Conservation (phyloP, 495 filamentous ascomycete species). For the Jackrogersella multiformis region DNA sequence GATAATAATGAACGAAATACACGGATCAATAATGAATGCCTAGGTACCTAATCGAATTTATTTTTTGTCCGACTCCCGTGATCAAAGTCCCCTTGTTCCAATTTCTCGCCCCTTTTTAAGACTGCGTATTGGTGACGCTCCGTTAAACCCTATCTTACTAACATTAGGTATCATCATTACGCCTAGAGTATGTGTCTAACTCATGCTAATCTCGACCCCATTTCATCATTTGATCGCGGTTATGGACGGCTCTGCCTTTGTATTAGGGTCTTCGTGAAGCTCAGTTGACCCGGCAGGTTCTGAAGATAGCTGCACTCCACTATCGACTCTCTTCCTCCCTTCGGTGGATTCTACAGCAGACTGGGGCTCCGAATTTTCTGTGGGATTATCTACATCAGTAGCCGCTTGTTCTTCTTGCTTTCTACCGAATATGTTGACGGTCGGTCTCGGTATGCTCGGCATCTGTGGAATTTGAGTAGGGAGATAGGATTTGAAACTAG, state of each 20-base stretch:
- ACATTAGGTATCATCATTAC: neutral
- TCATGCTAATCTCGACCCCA: neutral
- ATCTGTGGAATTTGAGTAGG: constrained; percentile 44
- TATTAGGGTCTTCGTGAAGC: constrained; percentile 21
- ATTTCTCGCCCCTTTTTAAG: no score
- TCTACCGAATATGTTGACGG: constrained; percentile 36
- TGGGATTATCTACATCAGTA: neutral
- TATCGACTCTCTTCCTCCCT: constrained; percentile 19
- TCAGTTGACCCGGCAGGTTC: constrained; percentile 16
- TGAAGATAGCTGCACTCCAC: constrained; percentile 30
- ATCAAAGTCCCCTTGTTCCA: neutral
- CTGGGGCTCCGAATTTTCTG: neutral
- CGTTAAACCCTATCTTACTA: neutral
- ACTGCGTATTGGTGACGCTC: neutral
- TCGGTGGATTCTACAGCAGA: neutral
- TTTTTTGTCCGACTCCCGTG: neutral
- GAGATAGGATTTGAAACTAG: constrained; percentile 44
- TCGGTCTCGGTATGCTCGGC: constrained; percentile 40
- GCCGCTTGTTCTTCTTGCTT: constrained; percentile 17
- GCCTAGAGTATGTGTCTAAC: neutral
- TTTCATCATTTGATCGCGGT: constrained; percentile 12
- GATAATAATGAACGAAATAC: no score
- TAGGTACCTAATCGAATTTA: neutral
- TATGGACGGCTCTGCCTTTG: neutral
- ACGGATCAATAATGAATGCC: no score